Evolutionary conservation across 2,329 filamentous ascomycete species (phyloP).

Genomic region (Periglandula ipomoeae): DNA sequence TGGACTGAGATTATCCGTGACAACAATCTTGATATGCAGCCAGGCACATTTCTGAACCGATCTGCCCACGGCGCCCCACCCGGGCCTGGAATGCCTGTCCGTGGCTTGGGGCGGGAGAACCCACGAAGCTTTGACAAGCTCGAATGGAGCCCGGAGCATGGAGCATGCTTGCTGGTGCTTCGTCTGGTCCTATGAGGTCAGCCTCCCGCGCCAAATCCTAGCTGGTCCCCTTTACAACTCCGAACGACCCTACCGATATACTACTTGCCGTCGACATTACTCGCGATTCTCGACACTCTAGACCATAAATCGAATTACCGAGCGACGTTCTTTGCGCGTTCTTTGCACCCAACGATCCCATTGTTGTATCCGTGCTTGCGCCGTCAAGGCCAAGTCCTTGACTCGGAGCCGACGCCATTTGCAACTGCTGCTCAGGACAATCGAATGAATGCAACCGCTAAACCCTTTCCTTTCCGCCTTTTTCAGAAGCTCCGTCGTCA

Average conservation of each 20-base stretch:
- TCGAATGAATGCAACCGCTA: constrained; percentile 78
- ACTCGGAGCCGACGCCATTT: constrained; percentile 19
- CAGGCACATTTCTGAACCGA: too few species aligned
- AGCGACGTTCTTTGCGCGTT: background rate
- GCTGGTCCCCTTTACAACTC: background rate
- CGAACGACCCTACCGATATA: background rate
- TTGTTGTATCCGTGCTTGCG: background rate
- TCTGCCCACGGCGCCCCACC: too few species aligned
- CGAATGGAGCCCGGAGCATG: background rate
- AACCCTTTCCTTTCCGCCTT: constrained; percentile 98
- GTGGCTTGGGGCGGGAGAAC: background rate
- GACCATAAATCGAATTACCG: background rate
- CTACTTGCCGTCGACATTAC: background rate
- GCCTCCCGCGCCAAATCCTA: background rate
- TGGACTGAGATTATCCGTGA: too few species aligned
- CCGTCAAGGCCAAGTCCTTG: constrained; percentile 9
- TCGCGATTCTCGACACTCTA: background rate
- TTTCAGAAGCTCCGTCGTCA: constrained; percentile 88
- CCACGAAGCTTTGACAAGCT: constrained; percentile 4
- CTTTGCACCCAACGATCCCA: background rate
- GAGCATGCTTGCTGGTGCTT: background rate
- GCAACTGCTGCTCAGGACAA: constrained; percentile 18
- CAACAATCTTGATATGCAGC: too few species aligned
- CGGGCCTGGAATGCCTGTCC: background rate
- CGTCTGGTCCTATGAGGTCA: background rate